Evolutionary conservation across 2,329 filamentous ascomycete genomes (phyloP), one percentile per base, ranked within the genome.

Genomic region (Fusarium acutatum): DNA sequence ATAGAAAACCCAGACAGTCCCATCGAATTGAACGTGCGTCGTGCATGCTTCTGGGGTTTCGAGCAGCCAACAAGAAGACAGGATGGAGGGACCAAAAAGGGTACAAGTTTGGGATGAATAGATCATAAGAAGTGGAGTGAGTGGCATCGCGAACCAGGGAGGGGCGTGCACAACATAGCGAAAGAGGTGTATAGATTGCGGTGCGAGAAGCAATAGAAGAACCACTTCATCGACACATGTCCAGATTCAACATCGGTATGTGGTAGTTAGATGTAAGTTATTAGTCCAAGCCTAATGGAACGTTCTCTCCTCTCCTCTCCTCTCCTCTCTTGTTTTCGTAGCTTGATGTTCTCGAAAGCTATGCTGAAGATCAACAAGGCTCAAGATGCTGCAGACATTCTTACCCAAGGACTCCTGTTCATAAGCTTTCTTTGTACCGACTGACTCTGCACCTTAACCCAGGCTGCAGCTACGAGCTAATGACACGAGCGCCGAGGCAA

Each of bases 51-150:
- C 65, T 47, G 50, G 54, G 44, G 53, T 60, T 62, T 62, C 56
- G 56, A 64, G 70, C 60, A 76, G 73, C 75, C 69, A 72, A 74
- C 71, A 75, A 73, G 64, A 75, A 76, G 65, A 69, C 35, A 53
- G 69, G 75, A 66, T 71, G 68, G 75, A 71, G 67, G 73, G 58
- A 46, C 67, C 53, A 52, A 59, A 67, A 68, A 71, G 67, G 73
- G 71, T 69, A 69, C 66, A 69, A 56, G 60, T 44, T 62, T 67
- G 71, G 61, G 59, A 58, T 73, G 66, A 66, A 74, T 64, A 71
- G 71, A 71, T 73, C 66, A 73, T 60, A 67, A 64, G 71, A 76
- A 76, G 75, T 77, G 73, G 75, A 74, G 75, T 65, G 75, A 74
- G 75, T 65, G 67, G 60, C 67, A 72, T 71, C 71, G 65, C 64